Base-by-base conservation (phyloP, 202 grass and related monocot species). In the Schoenoplectus tabernaemontani region DNA sequence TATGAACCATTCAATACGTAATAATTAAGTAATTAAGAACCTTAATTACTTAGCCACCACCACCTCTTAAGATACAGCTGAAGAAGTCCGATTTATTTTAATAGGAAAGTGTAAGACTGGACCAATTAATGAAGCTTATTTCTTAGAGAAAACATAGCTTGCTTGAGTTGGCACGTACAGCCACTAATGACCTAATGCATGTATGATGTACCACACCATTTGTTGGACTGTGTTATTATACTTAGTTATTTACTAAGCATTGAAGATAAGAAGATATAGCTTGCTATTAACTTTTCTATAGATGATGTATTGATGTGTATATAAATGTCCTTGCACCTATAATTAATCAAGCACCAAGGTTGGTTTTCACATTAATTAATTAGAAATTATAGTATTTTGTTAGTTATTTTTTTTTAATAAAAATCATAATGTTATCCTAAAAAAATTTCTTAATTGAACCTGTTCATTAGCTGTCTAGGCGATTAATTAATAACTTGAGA, bases 101-200 rank as follows among this genome's bases (percentile, higher is more conserved):
- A n/a, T n/a, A n/a, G n/a, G n/a, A n/a, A n/a, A n/a, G n/a, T n/a
- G n/a, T n/a, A n/a, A n/a, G n/a, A n/a, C n/a, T n/a, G n/a, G n/a
- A n/a, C n/a, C n/a, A n/a, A n/a, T n/a, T n/a, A n/a, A n/a, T n/a
- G n/a, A n/a, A n/a, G n/a, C n/a, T n/a, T n/a, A n/a, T n/a, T n/a
- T n/a, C n/a, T n/a, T n/a, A n/a, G n/a, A n/a, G n/a, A n/a, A n/a
- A n/a, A n/a, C n/a, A n/a, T 64, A 80, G 42, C 59, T 80, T 64
- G 57, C 11, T 63, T 60, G 39, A 80, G 78, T 80, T 63, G 78
- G 78, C 43, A 63, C 10, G n/a, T n/a, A n/a, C n/a, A n/a, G n/a
- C 77, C 77, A 64, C 77, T 64, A 80, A 80, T 64, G 24, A 73
- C 69, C 44, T 50, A 73, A n/a, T n/a, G n/a, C n/a, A n/a, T n/a